Evolutionary conservation across 2,329 filamentous ascomycete species (phyloP), one percentile per base, ranked within the genome.

Genomic region (Rutstroemia sp.): DNA sequence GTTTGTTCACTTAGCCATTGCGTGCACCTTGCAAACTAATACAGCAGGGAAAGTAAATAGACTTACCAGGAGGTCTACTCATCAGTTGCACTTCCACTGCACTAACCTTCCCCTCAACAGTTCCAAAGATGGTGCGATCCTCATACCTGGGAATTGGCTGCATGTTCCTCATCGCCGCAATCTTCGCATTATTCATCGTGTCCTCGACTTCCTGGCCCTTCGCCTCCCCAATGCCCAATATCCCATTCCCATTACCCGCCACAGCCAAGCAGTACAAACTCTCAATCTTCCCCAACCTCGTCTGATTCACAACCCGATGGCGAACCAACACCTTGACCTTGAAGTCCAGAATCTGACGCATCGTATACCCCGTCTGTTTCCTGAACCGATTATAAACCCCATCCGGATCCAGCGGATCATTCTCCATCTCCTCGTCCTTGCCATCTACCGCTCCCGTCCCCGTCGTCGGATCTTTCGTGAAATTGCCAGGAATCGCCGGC

Each of bases 131-230:
- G 12, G 94, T 99, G 60, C 94, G 79, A 66, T 90, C 80, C 77
- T 99, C 94, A 70, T 97, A 99, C 57, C 92, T 80, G 50, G 85
- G 83, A 56, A 99, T 83, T n/a, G 94, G 92, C 75, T 84, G 83
- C 89, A 99, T 91, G 77, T 94, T 96, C 68, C 87, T 80, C 65
- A 97, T 88, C 23, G 94, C 92, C 62, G 86, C 79, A 74, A 91
- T 83, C 72, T 81, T 83, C 46, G 91, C 88, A 75, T 95, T 90
- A 61, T 79, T 74, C 41, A 74, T 71, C 0, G 89, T 90, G 58
- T 88, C 83, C 34, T 78, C 74, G 1, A 76, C 67, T 72, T 96
- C 91, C 27, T 85, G 83, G 9, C 87, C 87, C 78, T 97, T 99
- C 65, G 89, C 92, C 73, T 92, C 88, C 56, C 94, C 94, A 58